Conservation (phyloP, 2,329 filamentous ascomycete species). For the Lojkania enalia region DNA sequence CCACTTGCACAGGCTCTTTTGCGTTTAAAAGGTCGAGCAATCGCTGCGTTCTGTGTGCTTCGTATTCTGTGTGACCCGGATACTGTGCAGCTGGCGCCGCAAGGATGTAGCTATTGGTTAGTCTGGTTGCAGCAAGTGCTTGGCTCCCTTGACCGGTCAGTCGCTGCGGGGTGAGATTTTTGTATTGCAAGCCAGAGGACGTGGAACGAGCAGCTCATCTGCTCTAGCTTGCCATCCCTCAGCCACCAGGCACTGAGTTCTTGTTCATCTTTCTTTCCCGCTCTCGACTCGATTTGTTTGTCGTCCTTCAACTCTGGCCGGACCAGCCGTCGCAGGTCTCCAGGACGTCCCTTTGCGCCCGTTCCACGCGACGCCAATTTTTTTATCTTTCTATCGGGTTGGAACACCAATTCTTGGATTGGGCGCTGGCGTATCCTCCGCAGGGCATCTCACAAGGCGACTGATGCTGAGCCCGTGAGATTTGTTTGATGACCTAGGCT, state of each 20-base stretch:
- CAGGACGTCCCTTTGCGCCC: constrained; percentile 21
- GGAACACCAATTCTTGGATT: constrained; percentile 28
- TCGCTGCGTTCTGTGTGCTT: constrained; percentile 22
- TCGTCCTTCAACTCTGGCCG: constrained; percentile 27
- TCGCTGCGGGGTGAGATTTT: constrained; percentile 35
- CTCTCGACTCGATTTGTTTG: constrained; percentile 31
- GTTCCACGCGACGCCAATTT: constrained; percentile 15
- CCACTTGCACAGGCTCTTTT: not conserved
- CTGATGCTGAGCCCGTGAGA: constrained; percentile 29
- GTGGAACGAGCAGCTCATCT: constrained; percentile 20
- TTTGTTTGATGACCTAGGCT: constrained; percentile 23
- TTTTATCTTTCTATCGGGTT: constrained; percentile 20
- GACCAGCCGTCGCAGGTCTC: constrained; percentile 23
- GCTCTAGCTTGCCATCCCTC: constrained; percentile 26
- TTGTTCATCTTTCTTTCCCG: constrained; percentile 34
- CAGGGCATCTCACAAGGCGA: constrained; percentile 33
- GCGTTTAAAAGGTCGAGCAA: constrained; percentile 22
- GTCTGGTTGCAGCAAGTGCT: constrained; percentile 40
- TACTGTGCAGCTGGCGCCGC: constrained; percentile 25
- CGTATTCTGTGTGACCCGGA: constrained; percentile 36
- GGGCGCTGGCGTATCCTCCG: constrained; percentile 25
- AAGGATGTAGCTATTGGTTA: not conserved
- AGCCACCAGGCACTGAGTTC: constrained; percentile 26
- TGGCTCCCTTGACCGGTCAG: constrained; percentile 39
- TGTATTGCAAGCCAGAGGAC: constrained; percentile 33